Base-by-base conservation (phyloP, 2,329 filamentous ascomycete genomes). In the Aschersonia sp. region DNA sequence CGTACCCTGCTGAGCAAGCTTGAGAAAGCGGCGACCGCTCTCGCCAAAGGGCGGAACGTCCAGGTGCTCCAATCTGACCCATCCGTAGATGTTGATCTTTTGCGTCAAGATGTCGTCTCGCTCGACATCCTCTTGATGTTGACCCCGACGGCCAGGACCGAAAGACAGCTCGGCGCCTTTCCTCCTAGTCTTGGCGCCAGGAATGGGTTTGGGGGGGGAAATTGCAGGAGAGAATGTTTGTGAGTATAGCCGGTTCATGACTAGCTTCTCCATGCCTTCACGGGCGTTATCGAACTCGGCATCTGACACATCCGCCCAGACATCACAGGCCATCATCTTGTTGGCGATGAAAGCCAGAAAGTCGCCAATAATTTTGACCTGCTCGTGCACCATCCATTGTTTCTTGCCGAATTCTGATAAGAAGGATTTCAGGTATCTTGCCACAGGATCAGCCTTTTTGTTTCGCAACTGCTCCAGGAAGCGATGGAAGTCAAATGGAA, bases 301-400 rank as follows among this genome's bases (percentile, higher is more conserved):
- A 62, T 98, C 92, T 0, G 89, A 94, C 0, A 97, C 87, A 35
- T 92, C 87, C 49, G 86, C 80, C 92, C 92, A 98, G 3, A 98
- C 88, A 52, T 98, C 92, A 60, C 92, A 98, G 54, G 88, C 78
- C 10, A 84, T 88, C 94, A 98, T 98, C 70, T 97, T 97, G 67
- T 95, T 95, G 47, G 86, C 85, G 53, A 98, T 98, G 59, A 98
- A 98, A 43, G 89, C 82, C 45, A 98, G 71, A 56, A 98, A 98
- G 62, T 98, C 94, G 54, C 87, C 81, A 51, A 98, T 95, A 52
- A 98, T 97, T 68, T 98, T 98, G 61, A 97, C 92, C 64, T 98
- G 92, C 67, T 98, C 92, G 62, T 98, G 92, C 5, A 96, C 92
- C 86, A 95, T 94, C 92, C 92, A 98, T 65, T 97, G 92, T 56